Percentiles rank a stretch among this genome's conserved stretches.
These are phyloP conservation scores for Cymbidium sinense DNA, from an alignment of 106 monocot genomes.

Conservation along the genomic window DNA sequence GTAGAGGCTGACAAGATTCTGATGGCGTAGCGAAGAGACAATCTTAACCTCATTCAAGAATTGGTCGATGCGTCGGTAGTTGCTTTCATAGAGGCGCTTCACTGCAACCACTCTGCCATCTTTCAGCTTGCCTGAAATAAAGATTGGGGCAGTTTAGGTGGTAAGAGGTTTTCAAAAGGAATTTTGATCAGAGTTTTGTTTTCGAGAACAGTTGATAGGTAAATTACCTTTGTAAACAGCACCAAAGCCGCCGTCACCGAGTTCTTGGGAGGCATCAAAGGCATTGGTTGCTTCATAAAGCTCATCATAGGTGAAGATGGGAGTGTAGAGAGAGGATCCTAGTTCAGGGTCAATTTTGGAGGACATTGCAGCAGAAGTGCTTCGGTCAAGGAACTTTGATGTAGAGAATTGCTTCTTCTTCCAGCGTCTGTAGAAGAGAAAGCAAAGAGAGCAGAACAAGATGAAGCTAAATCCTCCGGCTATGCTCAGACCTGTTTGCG, in stretches of 20 bases:
- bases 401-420: not conserved
- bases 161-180: not conserved
- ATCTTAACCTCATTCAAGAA: conserved; percentile 29
- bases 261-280: conserved; percentile 20
- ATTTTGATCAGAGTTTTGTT: not conserved
- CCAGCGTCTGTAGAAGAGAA: conserved; percentile 1
- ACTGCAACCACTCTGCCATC: conserved; percentile 26
- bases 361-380: not conserved
- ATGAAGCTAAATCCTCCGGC: conserved; percentile 5
- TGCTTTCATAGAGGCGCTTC: conserved; percentile 23
- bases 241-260: conserved; percentile 31
- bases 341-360: conserved; percentile 3
- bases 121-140: conserved; percentile 14
- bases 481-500: not conserved
- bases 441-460: not conserved
- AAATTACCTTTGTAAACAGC: conserved; percentile 34
- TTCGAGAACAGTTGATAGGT: not conserved
- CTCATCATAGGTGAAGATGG: conserved; percentile 31
- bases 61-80: conserved; percentile 14
- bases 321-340: conserved; percentile 4
- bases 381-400: not conserved
- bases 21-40: conserved; percentile 22
- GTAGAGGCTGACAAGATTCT: conserved; percentile 18
- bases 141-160: not conserved
- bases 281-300: conserved; percentile 26